Conservation (phyloP, 257 asterid species). For the Penstemon eatonii region DNA sequence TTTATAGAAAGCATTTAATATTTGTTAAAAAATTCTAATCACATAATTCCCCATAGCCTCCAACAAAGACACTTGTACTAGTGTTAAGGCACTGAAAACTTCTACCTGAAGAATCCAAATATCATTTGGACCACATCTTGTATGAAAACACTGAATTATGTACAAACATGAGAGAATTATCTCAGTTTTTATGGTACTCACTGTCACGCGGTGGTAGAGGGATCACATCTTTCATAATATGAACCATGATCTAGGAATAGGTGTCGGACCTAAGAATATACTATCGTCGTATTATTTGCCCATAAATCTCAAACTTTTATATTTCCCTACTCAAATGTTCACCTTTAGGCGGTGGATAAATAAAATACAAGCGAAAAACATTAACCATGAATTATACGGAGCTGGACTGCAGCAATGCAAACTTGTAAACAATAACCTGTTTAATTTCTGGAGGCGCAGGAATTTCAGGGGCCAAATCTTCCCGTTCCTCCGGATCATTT, state of each 20-base stretch:
- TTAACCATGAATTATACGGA: not conserved
- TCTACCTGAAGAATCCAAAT: not conserved
- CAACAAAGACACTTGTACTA: not conserved
- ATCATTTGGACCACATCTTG: slow-evolving; percentile 9
- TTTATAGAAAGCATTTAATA: not conserved
- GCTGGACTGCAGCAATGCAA: not conserved
- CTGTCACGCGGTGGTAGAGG: not conserved
- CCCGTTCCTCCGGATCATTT: slow-evolving; percentile 90
- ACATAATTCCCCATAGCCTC: slow-evolving; percentile 10
- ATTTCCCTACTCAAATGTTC: not conserved
- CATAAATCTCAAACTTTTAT: not conserved
- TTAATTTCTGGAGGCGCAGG: slow-evolving; percentile 99
- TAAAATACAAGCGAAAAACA: not conserved
- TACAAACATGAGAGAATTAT: not conserved
- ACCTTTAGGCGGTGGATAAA: not conserved
- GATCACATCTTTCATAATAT: not conserved
- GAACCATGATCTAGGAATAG: too few species aligned
- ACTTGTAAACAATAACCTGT: slow-evolving; percentile 52
- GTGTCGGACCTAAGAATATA: too few species aligned
- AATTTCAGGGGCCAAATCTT: slow-evolving; percentile 92
- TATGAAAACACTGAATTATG: not conserved
- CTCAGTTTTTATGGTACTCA: slow-evolving; percentile 5
- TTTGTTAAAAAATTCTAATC: slow-evolving; percentile 2
- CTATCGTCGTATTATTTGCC: not conserved
- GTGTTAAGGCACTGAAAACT: slow-evolving; percentile 4